Conservation (phyloP, 352 stramenopile species). For the Pythium oligandrum region DNA sequence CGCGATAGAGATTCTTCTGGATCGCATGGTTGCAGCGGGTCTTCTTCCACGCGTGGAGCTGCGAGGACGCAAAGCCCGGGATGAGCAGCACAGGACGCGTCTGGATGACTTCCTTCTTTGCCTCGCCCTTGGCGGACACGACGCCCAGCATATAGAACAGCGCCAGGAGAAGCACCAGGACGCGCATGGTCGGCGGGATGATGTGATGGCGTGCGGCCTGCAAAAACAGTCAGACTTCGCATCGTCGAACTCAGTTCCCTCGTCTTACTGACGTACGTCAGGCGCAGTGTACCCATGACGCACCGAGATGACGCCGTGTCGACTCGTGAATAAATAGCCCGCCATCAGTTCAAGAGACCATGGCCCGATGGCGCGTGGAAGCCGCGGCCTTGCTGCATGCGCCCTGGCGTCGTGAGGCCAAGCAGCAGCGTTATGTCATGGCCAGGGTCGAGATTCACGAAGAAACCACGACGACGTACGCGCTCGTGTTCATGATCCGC, state of each 20-base stretch:
- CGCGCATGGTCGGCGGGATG: too few species aligned
- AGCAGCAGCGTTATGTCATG: constrained; percentile 16
- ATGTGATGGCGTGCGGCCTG: too few species aligned
- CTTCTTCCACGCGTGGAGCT: constrained; percentile 71
- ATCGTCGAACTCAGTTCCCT: too few species aligned
- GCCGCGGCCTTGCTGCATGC: constrained; percentile 12
- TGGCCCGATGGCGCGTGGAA: constrained; percentile 5
- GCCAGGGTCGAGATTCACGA: constrained; percentile 29
- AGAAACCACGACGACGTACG: constrained; percentile 30
- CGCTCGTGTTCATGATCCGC: constrained; percentile 33
- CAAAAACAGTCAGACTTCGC: too few species aligned
- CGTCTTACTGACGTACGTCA: too few species aligned
- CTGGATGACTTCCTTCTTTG: constrained; percentile 6
- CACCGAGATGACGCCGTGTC: too few species aligned
- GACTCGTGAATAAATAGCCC: background rate
- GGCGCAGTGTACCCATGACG: too few species aligned
- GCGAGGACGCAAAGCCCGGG: constrained; percentile 72
- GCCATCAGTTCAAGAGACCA: constrained; percentile 1
- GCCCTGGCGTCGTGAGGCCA: constrained; percentile 13
- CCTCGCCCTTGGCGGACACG: constrained; percentile 9
- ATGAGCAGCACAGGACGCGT: constrained; percentile 68
- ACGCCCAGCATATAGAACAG: background rate
- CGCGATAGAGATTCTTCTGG: constrained; percentile 71
- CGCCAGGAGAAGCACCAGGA: background rate
- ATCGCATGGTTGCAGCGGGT: constrained; percentile 50